Conservation (phyloP, 2,329 filamentous ascomycete genomes). For the Ophiocordyceps camponoti-rufipedis region DNA sequence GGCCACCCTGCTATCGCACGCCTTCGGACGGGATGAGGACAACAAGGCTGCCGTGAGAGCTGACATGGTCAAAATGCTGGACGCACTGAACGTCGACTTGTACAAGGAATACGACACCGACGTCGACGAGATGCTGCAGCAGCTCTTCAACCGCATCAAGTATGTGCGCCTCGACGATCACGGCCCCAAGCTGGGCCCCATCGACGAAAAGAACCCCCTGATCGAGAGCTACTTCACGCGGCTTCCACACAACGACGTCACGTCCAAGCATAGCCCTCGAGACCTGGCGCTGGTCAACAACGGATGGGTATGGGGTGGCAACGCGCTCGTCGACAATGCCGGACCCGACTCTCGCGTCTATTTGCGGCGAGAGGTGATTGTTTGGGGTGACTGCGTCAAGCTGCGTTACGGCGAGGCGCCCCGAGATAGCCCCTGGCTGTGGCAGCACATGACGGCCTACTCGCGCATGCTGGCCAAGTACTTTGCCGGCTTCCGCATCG, state of each 20-base stretch:
- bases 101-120: conserved; percentile 89
- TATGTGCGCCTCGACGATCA: conserved; percentile 87
- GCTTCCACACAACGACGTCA: conserved; percentile 60
- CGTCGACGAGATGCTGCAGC: conserved; percentile 65
- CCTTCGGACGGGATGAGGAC: conserved; percentile 42
- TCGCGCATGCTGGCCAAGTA: conserved; percentile 84
- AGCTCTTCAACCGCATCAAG: conserved; percentile 86
- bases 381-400: conserved; percentile 98
- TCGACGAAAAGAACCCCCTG: conserved; percentile 59
- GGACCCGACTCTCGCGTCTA: conserved; percentile 84
- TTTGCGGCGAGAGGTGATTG: conserved; percentile 85
- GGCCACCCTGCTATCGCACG: conserved; percentile 31
- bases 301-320: conserved; percentile 97
- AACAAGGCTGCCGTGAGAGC: conserved; percentile 31
- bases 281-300: conserved; percentile 83
- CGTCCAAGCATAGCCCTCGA: conserved; percentile 55
- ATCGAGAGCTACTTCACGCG: conserved; percentile 94
- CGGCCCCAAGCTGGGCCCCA: conserved; percentile 69
- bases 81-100: conserved; percentile 71
- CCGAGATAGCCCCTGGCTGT: conserved; percentile 79
- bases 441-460: conserved; percentile 92
- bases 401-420: conserved; percentile 69
- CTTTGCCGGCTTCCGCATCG: conserved; percentile 88
- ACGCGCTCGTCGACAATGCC: conserved; percentile 85
- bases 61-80: conserved; percentile 46